Conservation (phyloP, 108 stramenopile genomes). For the Discostella stelligeroides region DNA sequence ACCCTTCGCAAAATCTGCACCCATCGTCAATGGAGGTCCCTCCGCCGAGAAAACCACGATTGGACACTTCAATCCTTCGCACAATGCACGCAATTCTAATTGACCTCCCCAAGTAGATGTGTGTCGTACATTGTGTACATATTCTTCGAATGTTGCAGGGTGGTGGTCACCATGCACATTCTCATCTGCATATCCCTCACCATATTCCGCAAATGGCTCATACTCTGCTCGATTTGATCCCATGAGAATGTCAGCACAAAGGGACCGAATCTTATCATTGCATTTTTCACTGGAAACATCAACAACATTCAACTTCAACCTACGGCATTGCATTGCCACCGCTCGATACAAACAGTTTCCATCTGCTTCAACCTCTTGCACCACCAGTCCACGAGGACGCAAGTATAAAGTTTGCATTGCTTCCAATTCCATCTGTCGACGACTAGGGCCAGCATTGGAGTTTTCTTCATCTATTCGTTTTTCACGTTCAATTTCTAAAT, state of each 20-base stretch:
- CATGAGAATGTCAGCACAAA: constrained; percentile 74
- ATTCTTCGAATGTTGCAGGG: constrained; percentile 77
- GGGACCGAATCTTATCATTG: constrained; percentile 38
- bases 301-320: constrained; percentile 28
- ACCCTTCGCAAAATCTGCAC: constrained; percentile 31
- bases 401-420: constrained; percentile 53
- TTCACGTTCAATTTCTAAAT: constrained; percentile 56
- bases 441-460: constrained; percentile 67
- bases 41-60: constrained; percentile 84
- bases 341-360: constrained; percentile 97
- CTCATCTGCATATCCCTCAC: constrained; percentile 38
- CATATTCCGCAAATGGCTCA: constrained; percentile 88
- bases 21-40: constrained; percentile 55
- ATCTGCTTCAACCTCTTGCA: constrained; percentile 90
- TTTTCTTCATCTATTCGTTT: constrained; percentile 46
- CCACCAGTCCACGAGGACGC: constrained; percentile 49
- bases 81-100: constrained; percentile 91
- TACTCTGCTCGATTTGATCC: constrained; percentile 70
- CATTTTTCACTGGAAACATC: constrained; percentile 2
- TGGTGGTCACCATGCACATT: constrained; percentile 22
- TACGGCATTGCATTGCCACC: constrained; percentile 75
- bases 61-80: constrained; percentile 74
- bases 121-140: constrained; percentile 78
- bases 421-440: constrained; percentile 66
- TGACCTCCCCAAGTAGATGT: constrained; percentile 97